Base-by-base conservation (phyloP, 192 early-diverging fungal species). In the Phlyctochytrium planicorne region DNA sequence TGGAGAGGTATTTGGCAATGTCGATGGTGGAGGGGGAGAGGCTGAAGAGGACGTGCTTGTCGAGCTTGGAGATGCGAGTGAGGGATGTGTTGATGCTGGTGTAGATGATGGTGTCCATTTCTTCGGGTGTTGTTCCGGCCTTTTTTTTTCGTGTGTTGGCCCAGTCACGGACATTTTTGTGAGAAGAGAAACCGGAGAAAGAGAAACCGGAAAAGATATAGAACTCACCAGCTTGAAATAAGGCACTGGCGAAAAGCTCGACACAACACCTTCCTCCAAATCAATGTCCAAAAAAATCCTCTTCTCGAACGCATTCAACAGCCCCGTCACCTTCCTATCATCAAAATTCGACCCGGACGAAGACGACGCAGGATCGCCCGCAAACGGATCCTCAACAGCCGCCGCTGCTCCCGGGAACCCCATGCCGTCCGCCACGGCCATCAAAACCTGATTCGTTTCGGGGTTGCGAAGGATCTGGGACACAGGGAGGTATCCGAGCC, bases 21-120 rank as follows among this genome's bases (percentile, higher is more conserved):
- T 72, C 62, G 6, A 37, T 37, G 23, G 24, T 14, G n/a, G 68
- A 34, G 0, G 72, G 71, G 30, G 68, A 63, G 23, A 53, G 36
- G 3, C 63, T 29, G 16, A 57, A 30, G 10, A 86, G 47, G 17
- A 76, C 74, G 1, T 55, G 20, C 72, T 90, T 90, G 73, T 85
- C 60, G 20, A 84, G 53, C 4, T 32, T 35, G 23, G 82, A 56
- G 53, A 90, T 52, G 14, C 71, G 56, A 4, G 59, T 65, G 3
- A 88, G 55, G 2, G 79, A 62, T 3, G 52, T 60, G 25, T 65
- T 59, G 30, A 89, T 71, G 37, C 63, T 20, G 0, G 33, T 34
- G 2, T 78, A 74, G 52, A 89, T 34, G 16, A 74, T 65, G 65
- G 82, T 75, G 67, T 87, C 82, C 27, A 85, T 68, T 63, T 86